Evolutionary conservation across 192 early-diverging fungal species (phyloP).

Genomic region (Jimgerdemannia flammicorona): DNA sequence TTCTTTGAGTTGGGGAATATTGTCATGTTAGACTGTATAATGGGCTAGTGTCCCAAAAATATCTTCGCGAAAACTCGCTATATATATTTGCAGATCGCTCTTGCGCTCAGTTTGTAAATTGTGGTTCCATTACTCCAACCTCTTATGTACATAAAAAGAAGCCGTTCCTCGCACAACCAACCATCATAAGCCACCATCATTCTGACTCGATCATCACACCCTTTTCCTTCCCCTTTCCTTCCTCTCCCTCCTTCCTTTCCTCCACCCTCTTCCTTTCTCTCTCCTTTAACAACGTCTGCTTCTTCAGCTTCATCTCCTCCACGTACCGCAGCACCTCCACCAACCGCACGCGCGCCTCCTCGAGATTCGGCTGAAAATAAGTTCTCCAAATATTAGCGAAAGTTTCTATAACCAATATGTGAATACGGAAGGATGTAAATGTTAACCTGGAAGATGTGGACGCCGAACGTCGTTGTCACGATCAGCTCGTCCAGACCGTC

Average conservation of each 20-base stretch:
- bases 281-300: slow-evolving; percentile 24
- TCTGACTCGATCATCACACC: background rate
- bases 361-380: slow-evolving; percentile 31
- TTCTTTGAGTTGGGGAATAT: too few species aligned
- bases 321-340: slow-evolving; percentile 37
- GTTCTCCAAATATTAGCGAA: too few species aligned
- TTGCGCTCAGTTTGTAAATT: background rate
- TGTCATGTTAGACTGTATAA: too few species aligned
- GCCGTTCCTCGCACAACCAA: too few species aligned
- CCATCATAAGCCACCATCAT: too few species aligned
- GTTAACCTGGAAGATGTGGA: slow-evolving; percentile 42
- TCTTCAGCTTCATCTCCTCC: slow-evolving; percentile 33
- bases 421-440: background rate
- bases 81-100: background rate
- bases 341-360: slow-evolving; percentile 33
- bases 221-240: background rate
- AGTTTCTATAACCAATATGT: background rate
- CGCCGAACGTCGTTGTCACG: slow-evolving; percentile 48
- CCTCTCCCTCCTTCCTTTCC: slow-evolving; percentile 14
- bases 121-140: background rate
- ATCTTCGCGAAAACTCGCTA: background rate
- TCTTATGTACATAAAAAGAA: slow-evolving; percentile 24
- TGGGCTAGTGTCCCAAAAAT: too few species aligned
- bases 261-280: slow-evolving; percentile 22
- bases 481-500: slow-evolving; percentile 53